A percentile compares a stretch with the other conserved stretches of the same genome.
phyloP scores from a whole-genome alignment of 1,284 basidiomycete species.

The Amylostereum areolatum region DNA sequence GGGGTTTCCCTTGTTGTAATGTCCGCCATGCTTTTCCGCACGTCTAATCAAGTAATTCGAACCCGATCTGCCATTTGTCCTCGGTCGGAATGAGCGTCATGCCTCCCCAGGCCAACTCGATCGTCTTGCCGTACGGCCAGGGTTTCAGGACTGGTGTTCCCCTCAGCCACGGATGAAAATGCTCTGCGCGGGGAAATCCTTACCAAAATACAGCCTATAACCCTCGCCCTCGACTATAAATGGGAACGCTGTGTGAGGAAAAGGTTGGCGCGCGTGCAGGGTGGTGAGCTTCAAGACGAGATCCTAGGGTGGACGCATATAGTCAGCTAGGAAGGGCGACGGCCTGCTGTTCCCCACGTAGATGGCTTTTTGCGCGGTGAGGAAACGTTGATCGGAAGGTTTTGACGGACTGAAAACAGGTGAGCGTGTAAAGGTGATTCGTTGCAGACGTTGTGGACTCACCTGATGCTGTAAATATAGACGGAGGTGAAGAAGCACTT shows the following conservation, averaged over 20 bases:
- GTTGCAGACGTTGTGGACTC: background rate
- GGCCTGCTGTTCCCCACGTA: background rate
- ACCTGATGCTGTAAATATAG: slow-evolving; percentile 1
- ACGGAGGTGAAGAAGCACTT: slow-evolving; percentile 5
- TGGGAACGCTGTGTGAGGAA: slow-evolving; percentile 3
- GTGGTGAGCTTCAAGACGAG: slow-evolving; percentile 3
- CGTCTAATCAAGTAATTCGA: background rate
- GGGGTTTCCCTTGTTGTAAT: background rate
- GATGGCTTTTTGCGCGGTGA: background rate
- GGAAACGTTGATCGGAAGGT: background rate
- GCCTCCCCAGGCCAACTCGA: slow-evolving; percentile 6
- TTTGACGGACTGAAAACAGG: background rate
- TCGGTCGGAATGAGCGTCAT: slow-evolving; percentile 1
- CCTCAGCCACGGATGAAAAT: background rate
- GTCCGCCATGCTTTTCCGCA: background rate
- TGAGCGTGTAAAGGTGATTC: background rate
- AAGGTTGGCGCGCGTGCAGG: slow-evolving; percentile 1
- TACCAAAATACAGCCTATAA: slow-evolving; percentile 3
- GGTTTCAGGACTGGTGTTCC: background rate
- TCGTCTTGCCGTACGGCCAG: slow-evolving; percentile 5
- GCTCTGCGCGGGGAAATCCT: background rate
- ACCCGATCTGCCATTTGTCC: slow-evolving; percentile 5
- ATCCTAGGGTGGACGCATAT: background rate
- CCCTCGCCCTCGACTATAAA: slow-evolving; percentile 1
- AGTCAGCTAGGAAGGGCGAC: background rate